Base-by-base conservation (phyloP, 345 rosid genomes). In the Toxicodendron radicans region DNA sequence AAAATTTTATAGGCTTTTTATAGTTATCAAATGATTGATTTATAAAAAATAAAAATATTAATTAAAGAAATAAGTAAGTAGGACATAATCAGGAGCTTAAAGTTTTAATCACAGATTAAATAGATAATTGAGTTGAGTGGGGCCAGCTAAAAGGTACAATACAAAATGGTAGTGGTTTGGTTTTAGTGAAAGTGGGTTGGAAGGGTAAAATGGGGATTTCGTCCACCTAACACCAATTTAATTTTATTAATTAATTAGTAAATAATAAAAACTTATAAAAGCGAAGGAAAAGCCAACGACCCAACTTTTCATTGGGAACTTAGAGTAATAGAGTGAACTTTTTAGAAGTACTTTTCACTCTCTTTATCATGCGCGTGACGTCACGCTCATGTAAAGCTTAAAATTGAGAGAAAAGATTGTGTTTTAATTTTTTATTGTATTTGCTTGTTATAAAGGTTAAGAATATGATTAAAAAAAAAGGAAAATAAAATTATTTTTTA, bases 281-380 rank as follows among this genome's bases (percentile, higher is more conserved):
- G 27, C 30, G 3, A 53, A 21, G 30, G 46, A 62, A 62, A 59
- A 27, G 24, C 64, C 68, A 52, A 75, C 56, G 73, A 35, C 59
- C 58, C 27, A 32, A 32, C 71, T 51, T 66, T 58, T 58, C 46
- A 2, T 56, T 54, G 17, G 27, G n/a, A 2, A 5, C 1, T 27
- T 27, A 27, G 20, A 32, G 43, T n/a, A 11, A 2, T 38, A n/a
- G 16, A 41, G 17, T 45, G 3, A 45, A 23, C 18, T 23, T 45
- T 43, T 41, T n/a, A n/a, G n/a, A n/a, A 1, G 4, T 45, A 33
- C 11, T 10, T 38, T 2, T 2, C 48, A 68, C 72, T 33, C 27
- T n/a, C n/a, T 4, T 5, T 41, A 0, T 17, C 0, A 7, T 6
- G 61, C 67, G 33, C 46, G 66, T 65, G 76, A 4, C 0, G 0